phyloP scores from a whole-genome alignment of 1,284 basidiomycete genomes.

The Puccinia coronata region DNA sequence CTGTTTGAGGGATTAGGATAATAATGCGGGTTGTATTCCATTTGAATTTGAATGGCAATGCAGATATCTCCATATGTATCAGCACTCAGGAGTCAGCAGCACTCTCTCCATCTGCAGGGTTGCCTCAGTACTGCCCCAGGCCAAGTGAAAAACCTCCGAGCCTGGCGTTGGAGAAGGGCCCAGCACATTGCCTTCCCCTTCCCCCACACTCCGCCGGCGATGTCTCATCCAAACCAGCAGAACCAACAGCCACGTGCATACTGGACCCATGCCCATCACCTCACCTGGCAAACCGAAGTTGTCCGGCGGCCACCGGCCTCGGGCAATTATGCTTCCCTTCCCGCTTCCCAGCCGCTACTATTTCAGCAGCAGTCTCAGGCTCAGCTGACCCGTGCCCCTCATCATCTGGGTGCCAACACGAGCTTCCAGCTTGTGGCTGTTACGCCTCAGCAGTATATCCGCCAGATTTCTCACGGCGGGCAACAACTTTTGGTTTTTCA shows the following conservation, averaged over 20 bases:
- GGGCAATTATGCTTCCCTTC: not conserved
- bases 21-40: too few relatives aligned
- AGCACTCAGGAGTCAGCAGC: too few relatives aligned
- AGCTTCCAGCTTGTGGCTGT: too few relatives aligned
- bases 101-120: constrained; percentile 13
- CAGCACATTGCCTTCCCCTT: constrained; percentile 1
- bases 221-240: too few relatives aligned
- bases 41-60: too few relatives aligned
- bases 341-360: constrained; percentile 15
- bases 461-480: constrained; percentile 12
- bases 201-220: not conserved
- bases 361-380: constrained; percentile 26
- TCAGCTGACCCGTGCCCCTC: constrained; percentile 10
- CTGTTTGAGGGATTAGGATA: too few relatives aligned
- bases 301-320: constrained; percentile 22
- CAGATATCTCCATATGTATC: not conserved
- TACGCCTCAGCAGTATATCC: constrained; percentile 25
- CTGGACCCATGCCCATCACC: constrained; percentile 28
- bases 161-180: not conserved
- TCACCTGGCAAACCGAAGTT: not conserved
- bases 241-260: constrained; percentile 31
- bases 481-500: too few relatives aligned
- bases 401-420: constrained; percentile 1
- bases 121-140: constrained; percentile 12
- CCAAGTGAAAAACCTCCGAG: not conserved